Conservation (phyloP, 2,329 filamentous ascomycete species). For the Trichoderma aggressivum region DNA sequence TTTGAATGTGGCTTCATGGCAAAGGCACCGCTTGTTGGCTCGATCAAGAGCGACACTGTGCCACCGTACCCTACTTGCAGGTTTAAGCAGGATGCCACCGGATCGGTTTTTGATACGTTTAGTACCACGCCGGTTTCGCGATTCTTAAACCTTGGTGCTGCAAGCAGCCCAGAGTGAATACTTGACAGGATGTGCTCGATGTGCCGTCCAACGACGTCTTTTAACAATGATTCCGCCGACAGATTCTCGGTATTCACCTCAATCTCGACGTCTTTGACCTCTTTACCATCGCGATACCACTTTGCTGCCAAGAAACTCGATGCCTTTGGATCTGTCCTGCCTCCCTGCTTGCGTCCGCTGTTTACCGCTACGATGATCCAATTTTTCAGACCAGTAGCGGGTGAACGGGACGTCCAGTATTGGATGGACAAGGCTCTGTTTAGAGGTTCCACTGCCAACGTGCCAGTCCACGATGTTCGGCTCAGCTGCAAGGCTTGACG, state of each 20-base stretch:
- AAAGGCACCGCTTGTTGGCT: constrained; percentile 75
- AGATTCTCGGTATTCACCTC: constrained; percentile 63
- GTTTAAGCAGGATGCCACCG: constrained; percentile 63
- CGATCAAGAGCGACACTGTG: constrained; percentile 62
- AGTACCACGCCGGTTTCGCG: constrained; percentile 58
- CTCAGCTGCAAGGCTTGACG: constrained; percentile 72
- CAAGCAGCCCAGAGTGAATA: constrained; percentile 59
- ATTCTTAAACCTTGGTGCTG: constrained; percentile 58
- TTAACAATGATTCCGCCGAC: constrained; percentile 71
- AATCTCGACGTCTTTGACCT: constrained; percentile 67
- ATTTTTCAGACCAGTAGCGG: constrained; percentile 63
- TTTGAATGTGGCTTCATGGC: constrained; percentile 64
- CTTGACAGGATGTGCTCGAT: constrained; percentile 66
- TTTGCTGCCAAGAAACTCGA: constrained; percentile 60
- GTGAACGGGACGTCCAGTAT: constrained; percentile 71
- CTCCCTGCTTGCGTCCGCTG: constrained; percentile 54
- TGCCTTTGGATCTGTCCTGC: constrained; percentile 38
- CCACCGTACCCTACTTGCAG: constrained; percentile 67
- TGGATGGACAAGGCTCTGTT: constrained; percentile 82
- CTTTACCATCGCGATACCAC: constrained; percentile 82
- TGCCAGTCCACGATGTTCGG: constrained; percentile 71
- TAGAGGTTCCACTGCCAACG: constrained; percentile 72
- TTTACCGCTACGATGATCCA: constrained; percentile 87
- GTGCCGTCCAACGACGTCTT: constrained; percentile 71
- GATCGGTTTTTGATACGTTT: constrained; percentile 56